Base-by-base conservation (phyloP, 1,284 basidiomycete genomes). In the Cryptococcus sp. region DNA sequence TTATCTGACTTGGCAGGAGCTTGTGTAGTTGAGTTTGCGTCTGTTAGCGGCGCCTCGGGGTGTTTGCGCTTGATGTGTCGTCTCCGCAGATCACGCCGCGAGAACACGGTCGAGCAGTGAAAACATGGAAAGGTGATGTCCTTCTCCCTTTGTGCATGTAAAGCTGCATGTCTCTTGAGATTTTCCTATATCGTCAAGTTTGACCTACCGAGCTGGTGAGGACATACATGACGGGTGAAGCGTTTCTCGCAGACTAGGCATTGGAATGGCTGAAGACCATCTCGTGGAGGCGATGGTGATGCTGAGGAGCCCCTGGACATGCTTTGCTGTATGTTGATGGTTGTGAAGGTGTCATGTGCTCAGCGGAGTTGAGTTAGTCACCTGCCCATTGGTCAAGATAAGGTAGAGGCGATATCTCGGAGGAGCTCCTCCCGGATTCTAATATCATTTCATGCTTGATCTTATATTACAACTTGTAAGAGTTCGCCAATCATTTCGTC, bases 221-320 rank as follows among this genome's bases (percentile, higher is more conserved):
- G 41, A 57, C 59, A 39, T 23, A 66, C 64, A 51, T 59, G 55
- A 40, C 64, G 31, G 21, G 64, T 66, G 44, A 66, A 66, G 1
- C 64, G 53, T 42, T 61, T 63, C 24, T 23, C 25, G 48, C 64
- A 66, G 21, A 56, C 47, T 13, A 40, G 19, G 43, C 64, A 66
- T 37, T 60, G 61, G 42, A 66, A 66, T 1, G 64, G 64, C 45
- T 66, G 64, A 32, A 59, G 46, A 10, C 21, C 24, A 19, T 39
- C 36, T 7, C 18, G 36, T 4, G 36, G 18, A 4, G 36, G 14
- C 4, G 36, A 39, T 39, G 36, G 36, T 39, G 36, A 39, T 19
- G 4, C 45, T 16, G 23, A 31, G 45, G 45, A 18, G 18, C 45
- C 45, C 23, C 45, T 31, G 28, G 23, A 19, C 14, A 39, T 39